phyloP scores from a whole-genome alignment of 179 eudicot genomes.

The Corrigiola litoralis region DNA sequence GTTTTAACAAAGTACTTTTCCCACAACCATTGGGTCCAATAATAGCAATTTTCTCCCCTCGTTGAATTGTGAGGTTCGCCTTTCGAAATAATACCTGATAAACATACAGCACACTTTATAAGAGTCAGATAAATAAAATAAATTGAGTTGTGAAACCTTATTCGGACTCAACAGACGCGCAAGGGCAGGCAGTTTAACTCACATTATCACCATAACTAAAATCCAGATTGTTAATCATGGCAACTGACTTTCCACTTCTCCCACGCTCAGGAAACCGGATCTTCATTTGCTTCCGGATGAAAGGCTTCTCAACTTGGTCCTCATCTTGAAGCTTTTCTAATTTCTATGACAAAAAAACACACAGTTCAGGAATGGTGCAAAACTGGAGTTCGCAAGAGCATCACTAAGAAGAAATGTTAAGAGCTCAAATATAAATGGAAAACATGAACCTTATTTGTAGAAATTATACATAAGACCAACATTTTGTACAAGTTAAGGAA shows the following conservation, averaged over 20 bases:
- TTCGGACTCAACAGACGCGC: not conserved
- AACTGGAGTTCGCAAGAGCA: not conserved
- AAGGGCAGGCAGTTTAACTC: slow-evolving; percentile 18
- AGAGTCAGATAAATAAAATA: not conserved
- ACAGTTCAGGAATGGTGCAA: not conserved
- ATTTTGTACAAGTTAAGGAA: not conserved
- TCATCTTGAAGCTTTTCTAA: slow-evolving; percentile 90
- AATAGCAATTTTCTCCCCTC: slow-evolving; percentile 94
- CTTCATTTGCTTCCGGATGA: slow-evolving; percentile 90
- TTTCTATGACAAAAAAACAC: slow-evolving; percentile 44
- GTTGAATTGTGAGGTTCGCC: slow-evolving; percentile 67
- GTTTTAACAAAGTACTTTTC: slow-evolving; percentile 83
- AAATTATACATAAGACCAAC: no score
- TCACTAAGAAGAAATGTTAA: not conserved
- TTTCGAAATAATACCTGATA: slow-evolving; percentile 73
- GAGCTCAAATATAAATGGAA: not conserved
- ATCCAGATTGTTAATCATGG: slow-evolving; percentile 59
- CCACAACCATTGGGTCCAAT: slow-evolving; percentile 98
- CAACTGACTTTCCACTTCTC: slow-evolving; percentile 81
- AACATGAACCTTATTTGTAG: not conserved
- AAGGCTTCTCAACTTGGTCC: slow-evolving; percentile 92
- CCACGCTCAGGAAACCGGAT: slow-evolving; percentile 97
- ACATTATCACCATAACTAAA: slow-evolving; percentile 76
- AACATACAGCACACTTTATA: slow-evolving; percentile 8
- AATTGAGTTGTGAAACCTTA: not conserved